Conservation (phyloP, 1,284 basidiomycete species). For the Leccinum pachyderme region DNA sequence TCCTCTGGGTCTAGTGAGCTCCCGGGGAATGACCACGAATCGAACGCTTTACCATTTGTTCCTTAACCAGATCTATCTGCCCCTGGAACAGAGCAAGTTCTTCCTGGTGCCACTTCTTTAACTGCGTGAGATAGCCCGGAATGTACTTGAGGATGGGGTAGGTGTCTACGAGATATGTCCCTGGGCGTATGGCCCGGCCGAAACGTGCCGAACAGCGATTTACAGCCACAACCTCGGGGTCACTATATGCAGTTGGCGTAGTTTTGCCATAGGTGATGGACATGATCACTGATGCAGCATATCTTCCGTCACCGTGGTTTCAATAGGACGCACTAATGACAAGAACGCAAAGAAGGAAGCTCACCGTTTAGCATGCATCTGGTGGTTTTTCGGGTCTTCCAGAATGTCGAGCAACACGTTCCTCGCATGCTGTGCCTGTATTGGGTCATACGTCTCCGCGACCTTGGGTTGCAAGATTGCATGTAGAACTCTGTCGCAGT, state of each 20-base stretch:
- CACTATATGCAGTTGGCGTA: constrained; percentile 19
- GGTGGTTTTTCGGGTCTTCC: constrained; percentile 45
- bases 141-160: constrained; percentile 56
- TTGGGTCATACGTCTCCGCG: constrained; percentile 45
- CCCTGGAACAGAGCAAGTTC: constrained; percentile 55
- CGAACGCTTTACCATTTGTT: not conserved
- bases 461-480: constrained; percentile 49
- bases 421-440: constrained; percentile 46
- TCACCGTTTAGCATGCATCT: constrained; percentile 52
- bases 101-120: constrained; percentile 53
- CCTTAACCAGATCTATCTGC: constrained; percentile 37
- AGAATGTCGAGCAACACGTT: constrained; percentile 54
- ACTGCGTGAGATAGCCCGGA: constrained; percentile 54
- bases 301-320: constrained; percentile 37
- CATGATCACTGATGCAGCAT: constrained; percentile 63
- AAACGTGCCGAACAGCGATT: constrained; percentile 30
- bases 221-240: constrained; percentile 32
- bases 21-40: not conserved
- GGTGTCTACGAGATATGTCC: constrained; percentile 51
- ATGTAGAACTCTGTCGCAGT: constrained; percentile 47
- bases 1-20: constrained; percentile 8
- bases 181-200: constrained; percentile 39
- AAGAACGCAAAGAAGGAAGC: not conserved
- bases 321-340: not conserved
- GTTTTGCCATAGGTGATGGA: constrained; percentile 62